These are phyloP conservation scores for Saccharomycopsis vini DNA, from an alignment of 805 yeast genomes.

Conservation along the genomic window DNA sequence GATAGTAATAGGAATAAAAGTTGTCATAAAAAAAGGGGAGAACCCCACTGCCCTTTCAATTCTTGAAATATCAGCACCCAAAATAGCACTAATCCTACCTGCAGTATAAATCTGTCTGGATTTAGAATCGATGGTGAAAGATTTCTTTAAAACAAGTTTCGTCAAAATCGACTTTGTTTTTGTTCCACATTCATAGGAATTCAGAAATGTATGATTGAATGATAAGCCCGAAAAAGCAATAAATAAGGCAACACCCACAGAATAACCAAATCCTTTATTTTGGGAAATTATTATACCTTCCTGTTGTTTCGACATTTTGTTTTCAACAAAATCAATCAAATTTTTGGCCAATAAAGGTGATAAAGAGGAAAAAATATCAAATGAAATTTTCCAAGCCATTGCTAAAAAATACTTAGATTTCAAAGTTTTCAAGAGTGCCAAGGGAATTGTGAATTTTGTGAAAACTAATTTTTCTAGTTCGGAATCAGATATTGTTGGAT, in stretches of 20 bases:
- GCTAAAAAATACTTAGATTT: slow-evolving; percentile 34
- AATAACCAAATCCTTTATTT: slow-evolving; percentile 47
- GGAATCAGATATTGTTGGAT: no score
- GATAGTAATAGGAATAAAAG: slow-evolving; percentile 50
- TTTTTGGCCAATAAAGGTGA: slow-evolving; percentile 48
- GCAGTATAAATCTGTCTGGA: slow-evolving; percentile 47
- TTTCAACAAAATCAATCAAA: slow-evolving; percentile 45
- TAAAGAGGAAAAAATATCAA: slow-evolving; percentile 40
- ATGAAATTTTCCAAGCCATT: slow-evolving; percentile 32
- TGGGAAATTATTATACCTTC: neutral
- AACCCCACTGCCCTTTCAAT: slow-evolving; percentile 61
- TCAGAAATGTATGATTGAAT: slow-evolving; percentile 43
- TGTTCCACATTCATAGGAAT: slow-evolving; percentile 52
- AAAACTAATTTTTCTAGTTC: slow-evolving; percentile 31
- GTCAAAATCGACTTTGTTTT: slow-evolving; percentile 56
- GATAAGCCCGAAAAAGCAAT: slow-evolving; percentile 32
- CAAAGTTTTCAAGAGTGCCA: slow-evolving; percentile 42
- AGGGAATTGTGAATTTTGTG: slow-evolving; percentile 28
- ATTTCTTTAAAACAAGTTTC: slow-evolving; percentile 54
- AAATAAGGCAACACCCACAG: slow-evolving; percentile 44
- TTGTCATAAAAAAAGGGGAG: slow-evolving; percentile 44
- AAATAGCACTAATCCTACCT: slow-evolving; percentile 60
- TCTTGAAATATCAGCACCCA: slow-evolving; percentile 70
- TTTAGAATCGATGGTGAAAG: slow-evolving; percentile 45
- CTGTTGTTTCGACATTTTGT: slow-evolving; percentile 28